Percentiles rank a stretch among this genome's conserved stretches.
phyloP scores from a whole-genome alignment of 1,284 basidiomycete species.

The Heterobasidion parviporum region DNA sequence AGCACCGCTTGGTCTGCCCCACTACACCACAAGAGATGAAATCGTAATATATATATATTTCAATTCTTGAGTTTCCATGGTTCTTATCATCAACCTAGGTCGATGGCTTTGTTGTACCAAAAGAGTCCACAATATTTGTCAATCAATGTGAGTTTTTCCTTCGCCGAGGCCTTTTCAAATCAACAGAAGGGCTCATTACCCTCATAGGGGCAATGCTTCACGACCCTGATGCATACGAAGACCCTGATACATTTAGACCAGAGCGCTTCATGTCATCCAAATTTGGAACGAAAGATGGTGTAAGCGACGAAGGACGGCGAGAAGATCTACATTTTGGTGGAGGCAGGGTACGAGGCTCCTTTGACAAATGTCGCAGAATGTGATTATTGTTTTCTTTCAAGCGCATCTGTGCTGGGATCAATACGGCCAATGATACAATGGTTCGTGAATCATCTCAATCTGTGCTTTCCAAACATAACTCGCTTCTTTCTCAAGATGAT shows the following conservation, averaged over 20 bases:
- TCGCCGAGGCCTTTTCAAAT: not conserved
- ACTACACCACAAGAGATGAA: not conserved
- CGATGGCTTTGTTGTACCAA: not conserved
- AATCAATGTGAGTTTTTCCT: not conserved
- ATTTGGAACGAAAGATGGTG: not conserved
- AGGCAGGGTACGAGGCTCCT: not conserved
- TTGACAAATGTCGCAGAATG: not conserved
- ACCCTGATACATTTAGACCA: not conserved
- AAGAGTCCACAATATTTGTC: not conserved
- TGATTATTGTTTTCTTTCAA: not conserved
- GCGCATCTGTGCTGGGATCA: not conserved
- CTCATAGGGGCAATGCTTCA: not conserved
- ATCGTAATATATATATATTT: not conserved
- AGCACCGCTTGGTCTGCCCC: not conserved
- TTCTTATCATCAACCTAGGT: not conserved
- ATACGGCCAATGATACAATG: not conserved
- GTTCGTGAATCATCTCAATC: not conserved
- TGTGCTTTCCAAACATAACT: not conserved
- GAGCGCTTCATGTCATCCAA: conserved; percentile 1
- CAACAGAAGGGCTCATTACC: not conserved
- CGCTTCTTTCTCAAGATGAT: not conserved
- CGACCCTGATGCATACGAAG: not conserved
- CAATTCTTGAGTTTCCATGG: not conserved
- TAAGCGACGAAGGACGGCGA: not conserved
- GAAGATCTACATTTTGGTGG: not conserved